Percentiles rank a stretch among this genome's conserved stretches.
Conservation (phyloP, 106 monocot genomes). For the Ottelia alismoides region DNA sequence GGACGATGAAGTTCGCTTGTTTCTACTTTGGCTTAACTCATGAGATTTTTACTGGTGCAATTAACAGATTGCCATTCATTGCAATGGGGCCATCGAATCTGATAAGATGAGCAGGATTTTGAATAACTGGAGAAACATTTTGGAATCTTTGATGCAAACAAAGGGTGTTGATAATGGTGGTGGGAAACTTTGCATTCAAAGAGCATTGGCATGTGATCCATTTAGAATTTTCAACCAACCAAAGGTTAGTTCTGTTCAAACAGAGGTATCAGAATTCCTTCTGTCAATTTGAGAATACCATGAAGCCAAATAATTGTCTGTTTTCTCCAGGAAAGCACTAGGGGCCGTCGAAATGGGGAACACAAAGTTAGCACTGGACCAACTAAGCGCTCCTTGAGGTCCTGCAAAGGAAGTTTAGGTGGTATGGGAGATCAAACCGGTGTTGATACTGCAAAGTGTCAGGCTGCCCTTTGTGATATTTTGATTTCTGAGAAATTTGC, state of each 20-base stretch:
- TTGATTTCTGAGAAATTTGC: constrained; percentile 63
- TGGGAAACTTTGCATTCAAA: constrained; percentile 12
- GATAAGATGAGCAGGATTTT: constrained; percentile 5
- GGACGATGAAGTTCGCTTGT: too few relatives aligned
- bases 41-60: too few relatives aligned
- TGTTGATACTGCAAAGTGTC: constrained; percentile 32
- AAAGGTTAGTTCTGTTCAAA: neutral
- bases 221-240: neutral
- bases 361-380: neutral
- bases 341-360: constrained; percentile 1
- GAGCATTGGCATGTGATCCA: constrained; percentile 7
- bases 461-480: constrained; percentile 37
- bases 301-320: neutral
- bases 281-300: neutral
- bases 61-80: too few relatives aligned
- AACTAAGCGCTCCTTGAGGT: neutral
- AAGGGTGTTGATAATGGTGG: neutral
- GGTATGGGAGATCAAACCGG: constrained; percentile 6
- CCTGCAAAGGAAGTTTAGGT: constrained; percentile 1
- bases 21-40: too few relatives aligned
- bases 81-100: neutral
- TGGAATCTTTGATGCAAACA: constrained; percentile 5
- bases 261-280: neutral
- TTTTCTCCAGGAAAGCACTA: constrained; percentile 1
- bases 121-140: constrained; percentile 9